These are phyloP conservation scores for Tuber indicum DNA, from an alignment of 495 filamentous ascomycete genomes.

Conservation along the genomic window DNA sequence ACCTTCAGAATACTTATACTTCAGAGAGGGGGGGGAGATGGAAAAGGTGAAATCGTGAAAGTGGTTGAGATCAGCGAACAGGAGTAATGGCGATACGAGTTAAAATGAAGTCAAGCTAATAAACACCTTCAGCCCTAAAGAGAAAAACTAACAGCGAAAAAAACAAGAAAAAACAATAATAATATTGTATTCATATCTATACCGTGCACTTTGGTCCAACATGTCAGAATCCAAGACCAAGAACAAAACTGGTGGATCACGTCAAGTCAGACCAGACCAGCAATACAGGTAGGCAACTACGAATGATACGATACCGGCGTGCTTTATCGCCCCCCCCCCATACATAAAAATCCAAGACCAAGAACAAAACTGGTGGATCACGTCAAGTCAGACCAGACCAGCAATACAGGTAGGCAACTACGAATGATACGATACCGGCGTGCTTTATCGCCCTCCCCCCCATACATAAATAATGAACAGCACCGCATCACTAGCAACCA, in stretches of 20 bases:
- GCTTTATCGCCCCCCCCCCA: not conserved
- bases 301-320: not conserved
- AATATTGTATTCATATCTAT: not conserved
- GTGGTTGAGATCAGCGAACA: too few relatives aligned
- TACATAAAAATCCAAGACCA: not conserved
- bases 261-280: not conserved
- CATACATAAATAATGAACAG: not conserved
- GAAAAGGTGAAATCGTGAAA: too few relatives aligned
- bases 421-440: not conserved
- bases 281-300: not conserved
- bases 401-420: not conserved
- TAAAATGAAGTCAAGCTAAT: not conserved
- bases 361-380: not conserved
- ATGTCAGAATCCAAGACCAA: not conserved
- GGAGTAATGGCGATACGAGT: not conserved
- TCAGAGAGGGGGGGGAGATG: too few relatives aligned
- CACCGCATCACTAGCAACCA: not conserved
- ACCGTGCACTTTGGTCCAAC: not conserved
- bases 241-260: not conserved
- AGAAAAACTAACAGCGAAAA: not conserved
- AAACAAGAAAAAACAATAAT: not conserved
- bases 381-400: not conserved
- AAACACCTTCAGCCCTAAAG: not conserved
- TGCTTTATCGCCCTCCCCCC: not conserved
- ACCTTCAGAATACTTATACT: too few relatives aligned